Base-by-base conservation (phyloP, 2,329 filamentous ascomycete genomes). In the Cryphonectria carpinicola region DNA sequence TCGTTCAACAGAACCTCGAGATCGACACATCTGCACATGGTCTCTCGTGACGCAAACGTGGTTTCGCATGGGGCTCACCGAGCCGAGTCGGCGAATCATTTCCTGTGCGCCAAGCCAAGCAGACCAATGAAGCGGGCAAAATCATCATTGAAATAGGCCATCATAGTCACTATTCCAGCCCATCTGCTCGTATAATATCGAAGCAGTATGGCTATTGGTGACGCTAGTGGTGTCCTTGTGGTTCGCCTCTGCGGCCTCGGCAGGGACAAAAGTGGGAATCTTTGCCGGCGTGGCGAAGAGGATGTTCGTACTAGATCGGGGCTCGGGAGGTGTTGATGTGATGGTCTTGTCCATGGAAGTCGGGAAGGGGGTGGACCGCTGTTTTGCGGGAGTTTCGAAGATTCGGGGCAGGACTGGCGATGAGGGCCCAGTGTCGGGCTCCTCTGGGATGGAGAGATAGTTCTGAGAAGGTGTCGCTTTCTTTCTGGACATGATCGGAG, bases 101-200 rank as follows among this genome's bases (percentile, higher is more conserved):
- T 13, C 49, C 46, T 58, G 28, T 58, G 22, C 41, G 28, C 4
- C 35, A 6, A 4, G n/a, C n/a, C 25, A 49, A 28, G 32, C 58
- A 28, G 43, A 37, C 19, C 64, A 64, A 70, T 61, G 52, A 35
- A 58, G 65, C 79, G 79, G 81, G 72, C 80, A 78, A 82, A 77
- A 32, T 39, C 8, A 77, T 84, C 82, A 76, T 88, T 84, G 76
- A 70, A 68, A 68, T 14, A 68, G 35, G 60, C 37, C 58, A 25
- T 82, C 77, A 71, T 89, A 86, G 71, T 88, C 83, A 28, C 41
- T 58, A 75, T 89, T 86, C 88, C 88, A 90, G 62, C 88, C 87
- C 58, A 89, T 77, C 73, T 80, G 81, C 74, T 87, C 82, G 74
- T 86, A 90, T 66, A 89, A 85, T 14, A 84, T 86, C 73, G 80